Evolutionary conservation across 805 yeast genomes (phyloP), one percentile per base, ranked within the genome.

Genomic region (Suhomyces xylopsoci): DNA sequence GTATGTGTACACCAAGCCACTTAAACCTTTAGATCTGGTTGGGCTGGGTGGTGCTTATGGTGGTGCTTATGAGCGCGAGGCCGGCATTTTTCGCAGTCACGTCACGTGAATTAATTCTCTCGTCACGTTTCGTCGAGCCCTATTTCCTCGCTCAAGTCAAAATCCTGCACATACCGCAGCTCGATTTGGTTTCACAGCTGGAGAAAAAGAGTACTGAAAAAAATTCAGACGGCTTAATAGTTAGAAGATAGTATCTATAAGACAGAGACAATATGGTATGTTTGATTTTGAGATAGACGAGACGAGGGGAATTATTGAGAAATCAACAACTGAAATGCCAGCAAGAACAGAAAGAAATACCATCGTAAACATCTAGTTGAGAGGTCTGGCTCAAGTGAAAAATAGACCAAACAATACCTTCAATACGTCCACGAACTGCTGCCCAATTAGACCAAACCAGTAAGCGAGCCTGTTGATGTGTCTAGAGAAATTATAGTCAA

Each of bases 261-360:
- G 50, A 52, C 56, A 55, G 56, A 55, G 58, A 51, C 56, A 55
- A 53, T 45, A 55, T 55, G 58, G 58, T 55, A 55, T 53, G 58
- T 55, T 34, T 24, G 43, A 24, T 22, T 17, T 24, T 17, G 19
- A 22, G 22, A 42, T 24, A 38, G 22, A 38, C 22, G 42, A 15
- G 36, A 38, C 24, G 24, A 38, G 24, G 8, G 17, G 42, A 19
- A 7, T 7, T 38, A 3, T 17, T 38, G 42, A 7, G 24, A 17
- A 17, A 8, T 17, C 17, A 5, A 8, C 17, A 10, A 38, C 7
- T 14, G 10, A 30, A 14, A 14, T n/a, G 3, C 15, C 36, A 30
- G 9, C 26, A 25, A 17, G n/a, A 10, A 6, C 5, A 28, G 5
- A 14, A 5, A 3, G 9, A 28, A 10, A 5, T 12, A 7, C 14